Percentiles rank a stretch among this genome's conserved stretches.
Conservation (phyloP, 495 filamentous ascomycete species). For the Aspergillus conjunctus region DNA sequence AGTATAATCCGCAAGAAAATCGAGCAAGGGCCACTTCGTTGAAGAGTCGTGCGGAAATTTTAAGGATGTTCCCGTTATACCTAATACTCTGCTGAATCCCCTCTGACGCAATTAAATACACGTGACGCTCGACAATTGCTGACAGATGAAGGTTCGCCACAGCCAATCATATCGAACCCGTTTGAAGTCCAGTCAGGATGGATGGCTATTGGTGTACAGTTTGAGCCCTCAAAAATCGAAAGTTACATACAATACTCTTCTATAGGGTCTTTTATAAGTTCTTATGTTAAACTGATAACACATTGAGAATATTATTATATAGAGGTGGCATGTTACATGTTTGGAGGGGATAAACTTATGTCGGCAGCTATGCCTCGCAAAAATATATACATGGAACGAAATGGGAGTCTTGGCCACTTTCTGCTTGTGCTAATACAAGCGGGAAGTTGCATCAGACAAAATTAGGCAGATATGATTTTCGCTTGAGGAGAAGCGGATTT, state of each 20-base stretch:
- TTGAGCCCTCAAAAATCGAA: background rate
- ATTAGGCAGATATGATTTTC: background rate
- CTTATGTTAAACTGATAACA: no score
- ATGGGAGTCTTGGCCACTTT: no score
- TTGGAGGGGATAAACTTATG: no score
- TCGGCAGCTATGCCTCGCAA: no score
- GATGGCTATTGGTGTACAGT: background rate
- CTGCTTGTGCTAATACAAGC: background rate
- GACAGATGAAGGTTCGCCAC: conserved; percentile 31
- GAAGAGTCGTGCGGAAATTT: conserved; percentile 9
- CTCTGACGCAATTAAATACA: conserved; percentile 46
- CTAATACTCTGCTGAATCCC: background rate
- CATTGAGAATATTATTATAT: no score
- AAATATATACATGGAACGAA: no score
- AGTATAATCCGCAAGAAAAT: background rate
- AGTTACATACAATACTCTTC: background rate
- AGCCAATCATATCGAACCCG: conserved; percentile 31
- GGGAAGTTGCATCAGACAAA: background rate
- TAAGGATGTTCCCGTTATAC: background rate
- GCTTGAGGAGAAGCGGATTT: conserved; percentile 9
- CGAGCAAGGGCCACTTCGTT: conserved; percentile 7
- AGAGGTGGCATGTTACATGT: no score
- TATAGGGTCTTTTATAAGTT: no score
- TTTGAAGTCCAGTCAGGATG: conserved; percentile 27
- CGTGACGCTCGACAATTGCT: conserved; percentile 33